Percentiles rank a stretch among this genome's conserved stretches.
phyloP scores from a whole-genome alignment of 2,329 filamentous ascomycete species.

The Penicillium janthinellum region DNA sequence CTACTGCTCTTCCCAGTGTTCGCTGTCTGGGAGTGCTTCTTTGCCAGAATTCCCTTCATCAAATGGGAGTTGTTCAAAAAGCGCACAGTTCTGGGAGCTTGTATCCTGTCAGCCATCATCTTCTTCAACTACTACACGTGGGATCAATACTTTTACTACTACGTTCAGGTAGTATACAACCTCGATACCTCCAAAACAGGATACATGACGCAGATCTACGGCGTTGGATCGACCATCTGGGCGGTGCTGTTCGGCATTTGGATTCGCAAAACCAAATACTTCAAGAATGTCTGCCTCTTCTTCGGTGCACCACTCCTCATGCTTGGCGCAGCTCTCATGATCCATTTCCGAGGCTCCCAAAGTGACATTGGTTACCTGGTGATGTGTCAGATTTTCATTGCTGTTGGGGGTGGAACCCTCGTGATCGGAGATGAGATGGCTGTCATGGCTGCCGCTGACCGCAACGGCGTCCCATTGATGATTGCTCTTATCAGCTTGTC shows the following conservation, averaged over 20 bases:
- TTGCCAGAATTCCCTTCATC: slow-evolving; percentile 56
- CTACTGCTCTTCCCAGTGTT: slow-evolving; percentile 56
- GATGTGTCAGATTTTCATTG: slow-evolving; percentile 59
- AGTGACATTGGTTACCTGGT: slow-evolving; percentile 53
- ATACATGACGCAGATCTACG: slow-evolving; percentile 54
- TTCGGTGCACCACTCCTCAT: slow-evolving; percentile 55
- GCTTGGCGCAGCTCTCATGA: slow-evolving; percentile 57
- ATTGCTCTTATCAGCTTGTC: slow-evolving; percentile 38
- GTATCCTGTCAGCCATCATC: slow-evolving; percentile 49
- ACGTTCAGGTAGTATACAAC: slow-evolving; percentile 57
- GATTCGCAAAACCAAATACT: slow-evolving; percentile 53
- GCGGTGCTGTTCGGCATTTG: slow-evolving; percentile 51
- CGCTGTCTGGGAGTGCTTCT: slow-evolving; percentile 56
- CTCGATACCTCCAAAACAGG: slow-evolving; percentile 45
- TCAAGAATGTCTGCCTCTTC: slow-evolving; percentile 54
- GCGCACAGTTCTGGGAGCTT: slow-evolving; percentile 56
- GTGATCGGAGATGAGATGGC: slow-evolving; percentile 60
- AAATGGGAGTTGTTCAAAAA: slow-evolving; percentile 53
- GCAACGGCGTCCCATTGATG: slow-evolving; percentile 54
- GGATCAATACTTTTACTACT: slow-evolving; percentile 57
- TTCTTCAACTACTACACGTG: slow-evolving; percentile 56
- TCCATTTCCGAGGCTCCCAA: slow-evolving; percentile 55
- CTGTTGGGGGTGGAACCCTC: slow-evolving; percentile 55
- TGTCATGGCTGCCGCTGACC: slow-evolving; percentile 57
- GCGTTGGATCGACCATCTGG: slow-evolving; percentile 56